Conservation (phyloP, 805 yeast genomes). For the Kodamaea nitidulidarum region DNA sequence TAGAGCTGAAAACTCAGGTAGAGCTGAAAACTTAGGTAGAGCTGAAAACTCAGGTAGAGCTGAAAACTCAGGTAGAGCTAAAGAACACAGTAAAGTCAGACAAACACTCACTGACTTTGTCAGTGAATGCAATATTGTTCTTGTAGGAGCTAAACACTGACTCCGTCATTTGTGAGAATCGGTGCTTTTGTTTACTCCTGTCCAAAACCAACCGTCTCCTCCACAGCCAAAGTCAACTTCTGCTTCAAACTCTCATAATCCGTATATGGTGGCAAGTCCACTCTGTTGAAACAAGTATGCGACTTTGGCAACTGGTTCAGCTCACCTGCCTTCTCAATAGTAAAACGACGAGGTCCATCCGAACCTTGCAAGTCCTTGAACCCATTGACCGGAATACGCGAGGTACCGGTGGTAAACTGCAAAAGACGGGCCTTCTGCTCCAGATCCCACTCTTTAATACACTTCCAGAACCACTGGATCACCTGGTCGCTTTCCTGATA, state of each 20-base stretch:
- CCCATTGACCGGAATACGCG: slow-evolving; percentile 98
- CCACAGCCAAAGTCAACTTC: slow-evolving; percentile 93
- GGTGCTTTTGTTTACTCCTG: slow-evolving; percentile 90
- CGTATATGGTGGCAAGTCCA: slow-evolving; percentile 91
- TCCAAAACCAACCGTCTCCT: slow-evolving; percentile 98
- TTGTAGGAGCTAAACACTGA: no score
- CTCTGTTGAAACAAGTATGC: slow-evolving; percentile 98
- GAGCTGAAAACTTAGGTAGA: no score
- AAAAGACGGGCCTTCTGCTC: slow-evolving; percentile 93
- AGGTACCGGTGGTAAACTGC: slow-evolving; percentile 98
- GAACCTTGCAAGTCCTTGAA: slow-evolving; percentile 98
- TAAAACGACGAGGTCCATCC: slow-evolving; percentile 98
- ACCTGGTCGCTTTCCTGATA: slow-evolving; percentile 95
- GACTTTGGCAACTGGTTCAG: slow-evolving; percentile 90
- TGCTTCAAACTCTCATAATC: slow-evolving; percentile 81
- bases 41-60: no score
- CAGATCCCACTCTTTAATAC: slow-evolving; percentile 89
- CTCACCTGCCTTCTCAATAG: slow-evolving; percentile 98
- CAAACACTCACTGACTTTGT: no score
- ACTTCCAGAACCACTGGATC: slow-evolving; percentile 98
- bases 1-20: no score
- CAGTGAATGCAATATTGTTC: no score
- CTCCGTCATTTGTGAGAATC: no score
- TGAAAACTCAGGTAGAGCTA: no score
- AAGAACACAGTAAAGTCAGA: no score